Evolutionary conservation across 768 basidiomycete genomes (phyloP), one percentile per base, ranked within the genome.

Genomic region (Psilocybe cubensis): DNA sequence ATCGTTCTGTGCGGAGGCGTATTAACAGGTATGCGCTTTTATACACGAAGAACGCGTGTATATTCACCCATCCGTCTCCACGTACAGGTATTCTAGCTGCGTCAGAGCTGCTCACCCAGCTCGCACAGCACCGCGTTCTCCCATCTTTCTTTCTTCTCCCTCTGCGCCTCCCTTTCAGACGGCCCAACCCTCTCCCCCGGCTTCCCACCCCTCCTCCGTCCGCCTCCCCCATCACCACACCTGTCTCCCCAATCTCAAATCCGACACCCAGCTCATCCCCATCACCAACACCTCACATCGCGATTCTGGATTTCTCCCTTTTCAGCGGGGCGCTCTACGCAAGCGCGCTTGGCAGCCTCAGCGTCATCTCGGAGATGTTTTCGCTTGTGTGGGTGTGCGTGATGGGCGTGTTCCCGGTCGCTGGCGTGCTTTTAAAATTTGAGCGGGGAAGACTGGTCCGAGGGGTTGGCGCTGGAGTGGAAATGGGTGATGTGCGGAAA

Each of bases 1-100:
- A 67, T 88, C n/a, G 89, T 91, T 12, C 77, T 92, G 2, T 87
- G 84, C 54, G 89, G 87, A 1, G 88, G 88, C 1, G 84, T 91
- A 24, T 74, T 91, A 7, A 86, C 88, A 38, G 89, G 89, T 79
- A 63, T 59, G 68, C 58, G 41, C 12, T 20, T 24, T 51, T n/a
- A 38, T 27, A 25, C 25, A 31, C 18, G 3, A 27, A 3, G 18
- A 14, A 17, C 9, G 10, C 21, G 9, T 1, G 20, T 7, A 33
- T 44, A 23, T 31, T 21, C 21, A 54, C n/a, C 29, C 29, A 31
- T 31, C 29, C 29, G 6, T 31, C 12, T 12, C 29, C 12, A 5
- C 29, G 29, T 31, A 5, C 29, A 9, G n/a, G n/a, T n/a, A n/a
- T n/a, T n/a, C n/a, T n/a, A n/a, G n/a, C n/a, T n/a, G n/a, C n/a